These are phyloP conservation scores for Nicotiana rustica DNA, from an alignment of 305 asterid species.

Conservation along the genomic window DNA sequence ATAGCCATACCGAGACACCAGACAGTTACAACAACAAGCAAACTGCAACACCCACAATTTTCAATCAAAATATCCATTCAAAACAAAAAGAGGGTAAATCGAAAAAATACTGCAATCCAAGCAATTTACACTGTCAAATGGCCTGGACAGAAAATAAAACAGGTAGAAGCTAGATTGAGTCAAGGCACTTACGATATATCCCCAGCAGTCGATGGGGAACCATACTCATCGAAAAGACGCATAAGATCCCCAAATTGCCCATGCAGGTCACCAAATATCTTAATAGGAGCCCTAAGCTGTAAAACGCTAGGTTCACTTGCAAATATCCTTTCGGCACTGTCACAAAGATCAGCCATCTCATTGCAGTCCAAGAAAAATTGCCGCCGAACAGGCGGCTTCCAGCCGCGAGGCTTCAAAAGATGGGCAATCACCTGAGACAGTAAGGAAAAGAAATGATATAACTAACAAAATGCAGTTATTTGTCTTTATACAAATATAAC, in stretches of 20 bases:
- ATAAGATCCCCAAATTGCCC: slow-evolving; percentile 99
- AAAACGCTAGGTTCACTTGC: slow-evolving; percentile 92
- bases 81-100: not conserved
- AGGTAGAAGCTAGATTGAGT: not conserved
- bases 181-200: slow-evolving; percentile 85
- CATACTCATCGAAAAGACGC: slow-evolving; percentile 99
- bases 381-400: slow-evolving; percentile 99
- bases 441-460: not conserved
- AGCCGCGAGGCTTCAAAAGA: slow-evolving; percentile 98
- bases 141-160: not conserved
- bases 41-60: not conserved
- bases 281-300: slow-evolving; percentile 97
- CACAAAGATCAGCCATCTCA: slow-evolving; percentile 99
- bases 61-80: slow-evolving; percentile 23
- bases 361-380: slow-evolving; percentile 98
- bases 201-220: slow-evolving; percentile 99
- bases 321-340: slow-evolving; percentile 94
- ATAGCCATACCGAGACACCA: slow-evolving; percentile 17
- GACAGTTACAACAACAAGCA: not conserved
- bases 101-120: not conserved
- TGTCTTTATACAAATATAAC: not conserved
- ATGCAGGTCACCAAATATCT: slow-evolving; percentile 98
- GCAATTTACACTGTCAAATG: not conserved
- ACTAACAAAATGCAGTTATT: not conserved
- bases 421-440: slow-evolving; percentile 80